phyloP scores from a whole-genome alignment of 805 yeast genomes.

The Saccharomyces kudriavzevii region DNA sequence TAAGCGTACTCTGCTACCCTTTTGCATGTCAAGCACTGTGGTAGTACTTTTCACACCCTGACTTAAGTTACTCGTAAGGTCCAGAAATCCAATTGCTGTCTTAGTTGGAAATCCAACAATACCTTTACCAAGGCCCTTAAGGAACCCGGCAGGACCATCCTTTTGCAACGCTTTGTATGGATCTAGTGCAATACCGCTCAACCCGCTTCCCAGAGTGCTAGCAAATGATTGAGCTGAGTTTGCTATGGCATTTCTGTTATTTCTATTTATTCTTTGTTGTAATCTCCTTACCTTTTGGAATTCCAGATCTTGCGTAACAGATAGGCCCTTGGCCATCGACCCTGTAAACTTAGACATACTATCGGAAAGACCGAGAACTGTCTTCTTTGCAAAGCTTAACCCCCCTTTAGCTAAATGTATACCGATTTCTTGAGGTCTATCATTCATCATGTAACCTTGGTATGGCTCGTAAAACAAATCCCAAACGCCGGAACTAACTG shows the following conservation, averaged over 20 bases:
- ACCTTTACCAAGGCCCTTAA: conserved; percentile 91
- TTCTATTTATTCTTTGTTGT: conserved; percentile 67
- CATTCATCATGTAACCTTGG: conserved; percentile 88
- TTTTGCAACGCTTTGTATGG: conserved; percentile 85
- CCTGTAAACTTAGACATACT: conserved; percentile 90
- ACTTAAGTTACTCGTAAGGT: conserved; percentile 83
- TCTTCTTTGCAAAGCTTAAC: conserved; percentile 82
- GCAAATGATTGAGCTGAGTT: conserved; percentile 84
- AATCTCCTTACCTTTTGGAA: conserved; percentile 78
- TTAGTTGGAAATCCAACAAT: conserved; percentile 93
- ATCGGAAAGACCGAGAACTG: conserved; percentile 91
- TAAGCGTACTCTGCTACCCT: conserved; percentile 68
- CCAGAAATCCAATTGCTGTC: conserved; percentile 91
- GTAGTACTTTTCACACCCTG: conserved; percentile 93
- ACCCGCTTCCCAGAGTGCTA: conserved; percentile 79
- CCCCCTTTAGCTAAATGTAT: conserved; percentile 96
- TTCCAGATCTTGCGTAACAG: conserved; percentile 77
- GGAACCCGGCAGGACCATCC: conserved; percentile 86
- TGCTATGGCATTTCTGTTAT: conserved; percentile 76
- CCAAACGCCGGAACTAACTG: conserved; percentile 87
- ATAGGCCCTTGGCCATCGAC: conserved; percentile 85
- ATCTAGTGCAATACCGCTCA: conserved; percentile 81
- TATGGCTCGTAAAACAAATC: conserved; percentile 97
- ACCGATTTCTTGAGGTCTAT: conserved; percentile 92
- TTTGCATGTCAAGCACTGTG: conserved; percentile 74